Evolutionary conservation across 352 stramenopile genomes (phyloP).

Genomic region (Phytopythium cucurbitacearum): DNA sequence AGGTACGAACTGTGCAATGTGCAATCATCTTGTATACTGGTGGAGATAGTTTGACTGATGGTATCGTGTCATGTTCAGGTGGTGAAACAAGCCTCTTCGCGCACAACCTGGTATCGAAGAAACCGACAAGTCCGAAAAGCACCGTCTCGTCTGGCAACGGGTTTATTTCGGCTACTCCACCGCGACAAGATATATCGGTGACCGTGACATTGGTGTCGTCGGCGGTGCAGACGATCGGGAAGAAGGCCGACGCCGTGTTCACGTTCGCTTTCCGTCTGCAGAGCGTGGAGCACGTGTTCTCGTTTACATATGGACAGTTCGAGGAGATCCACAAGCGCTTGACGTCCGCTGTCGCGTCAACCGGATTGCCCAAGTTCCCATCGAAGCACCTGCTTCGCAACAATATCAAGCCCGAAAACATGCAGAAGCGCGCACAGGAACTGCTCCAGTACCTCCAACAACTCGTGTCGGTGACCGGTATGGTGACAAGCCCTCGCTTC

Average conservation of each 20-base stretch:
- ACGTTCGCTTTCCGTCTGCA: conserved; percentile 51
- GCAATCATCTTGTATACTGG: background rate
- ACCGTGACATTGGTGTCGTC: conserved; percentile 50
- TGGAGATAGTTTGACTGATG: conserved; percentile 7
- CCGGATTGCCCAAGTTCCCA: conserved; percentile 65
- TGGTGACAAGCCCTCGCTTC: conserved; percentile 61
- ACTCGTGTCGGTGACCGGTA: conserved; percentile 36
- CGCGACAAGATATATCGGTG: conserved; percentile 8
- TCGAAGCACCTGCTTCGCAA: conserved; percentile 74
- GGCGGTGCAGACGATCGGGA: conserved; percentile 49
- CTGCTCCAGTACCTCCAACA: conserved; percentile 73
- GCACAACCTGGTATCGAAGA: conserved; percentile 8
- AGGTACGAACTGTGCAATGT: conserved; percentile 9
- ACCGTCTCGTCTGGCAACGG: conserved; percentile 9
- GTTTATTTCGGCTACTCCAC: background rate
- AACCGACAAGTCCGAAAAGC: conserved; percentile 17
- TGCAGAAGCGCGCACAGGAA: conserved; percentile 82
- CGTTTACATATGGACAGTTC: conserved; percentile 66
- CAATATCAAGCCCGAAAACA: conserved; percentile 79
- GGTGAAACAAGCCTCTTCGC: conserved; percentile 20
- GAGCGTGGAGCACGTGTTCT: conserved; percentile 47
- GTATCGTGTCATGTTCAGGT: conserved; percentile 4
- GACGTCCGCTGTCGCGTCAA: conserved; percentile 16
- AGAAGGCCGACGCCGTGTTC: conserved; percentile 63
- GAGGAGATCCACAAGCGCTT: conserved; percentile 65